Evolutionary conservation across 2,329 filamentous ascomycete species (phyloP).

Genomic region (Aotearoamyces nothofagi): DNA sequence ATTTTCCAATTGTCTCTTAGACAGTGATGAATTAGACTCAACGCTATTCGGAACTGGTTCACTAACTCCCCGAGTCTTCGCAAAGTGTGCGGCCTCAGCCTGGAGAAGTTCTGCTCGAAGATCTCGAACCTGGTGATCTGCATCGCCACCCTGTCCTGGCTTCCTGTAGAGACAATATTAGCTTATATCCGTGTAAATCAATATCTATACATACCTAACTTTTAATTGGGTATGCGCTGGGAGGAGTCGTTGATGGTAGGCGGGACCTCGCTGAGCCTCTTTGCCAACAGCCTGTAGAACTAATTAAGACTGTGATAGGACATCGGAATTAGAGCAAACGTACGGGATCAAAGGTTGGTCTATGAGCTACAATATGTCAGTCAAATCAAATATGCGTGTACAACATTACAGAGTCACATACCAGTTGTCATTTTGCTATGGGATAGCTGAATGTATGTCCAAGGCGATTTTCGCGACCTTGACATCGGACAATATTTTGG

Average conservation of each 20-base stretch:
- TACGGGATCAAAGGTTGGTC: constrained; percentile 94
- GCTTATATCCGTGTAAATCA: no score
- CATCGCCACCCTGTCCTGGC: constrained; percentile 77
- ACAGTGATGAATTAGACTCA: constrained; percentile 35
- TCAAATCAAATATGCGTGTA: not conserved
- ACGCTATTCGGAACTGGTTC: constrained; percentile 29
- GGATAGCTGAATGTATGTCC: no score
- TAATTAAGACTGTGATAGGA: constrained; percentile 1
- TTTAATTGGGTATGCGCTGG: constrained; percentile 91
- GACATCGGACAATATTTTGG: no score
- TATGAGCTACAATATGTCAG: constrained; percentile 37
- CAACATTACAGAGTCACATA: constrained; percentile 6
- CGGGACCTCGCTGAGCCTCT: constrained; percentile 82
- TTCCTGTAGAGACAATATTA: constrained; percentile 38
- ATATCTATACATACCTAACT: constrained; percentile 44
- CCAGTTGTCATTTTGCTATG: constrained; percentile 41
- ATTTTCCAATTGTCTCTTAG: constrained; percentile 51
- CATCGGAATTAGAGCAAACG: constrained; percentile 11
- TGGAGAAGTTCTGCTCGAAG: constrained; percentile 79
- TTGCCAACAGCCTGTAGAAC: constrained; percentile 82
- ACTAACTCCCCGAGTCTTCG: constrained; percentile 60
- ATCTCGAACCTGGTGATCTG: constrained; percentile 57
- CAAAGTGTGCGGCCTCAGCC: constrained; percentile 76
- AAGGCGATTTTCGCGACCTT: no score
- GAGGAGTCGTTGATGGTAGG: constrained; percentile 90